Evolutionary conservation across 2,329 filamentous ascomycete species (phyloP), one percentile per base, ranked within the genome.

Genomic region (Aspergillus sp.): DNA sequence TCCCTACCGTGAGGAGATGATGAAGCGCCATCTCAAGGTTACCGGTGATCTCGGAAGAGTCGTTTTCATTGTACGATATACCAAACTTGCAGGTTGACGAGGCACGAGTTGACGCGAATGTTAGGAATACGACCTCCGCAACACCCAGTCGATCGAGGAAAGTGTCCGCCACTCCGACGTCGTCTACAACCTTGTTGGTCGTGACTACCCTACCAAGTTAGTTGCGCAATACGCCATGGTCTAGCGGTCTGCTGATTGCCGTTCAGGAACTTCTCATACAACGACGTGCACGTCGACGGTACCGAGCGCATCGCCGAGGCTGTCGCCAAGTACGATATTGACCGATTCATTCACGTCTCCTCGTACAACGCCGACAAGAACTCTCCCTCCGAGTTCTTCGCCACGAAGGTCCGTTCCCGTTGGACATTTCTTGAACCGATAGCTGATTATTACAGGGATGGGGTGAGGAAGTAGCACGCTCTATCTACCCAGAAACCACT

Each of bases 141-240:
- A 99, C 78, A 98, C 92, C 43, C 84, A 90, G 66, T 98, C 93
- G 31, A 95, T 99, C 68, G 95, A 99, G 75, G 93, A 96, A 78
- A 95, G 91, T 70, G 93, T 99, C 53, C 86, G 95, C 69, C 95
- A 99, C 77, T 98, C 93, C 43, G 95, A 99, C 73, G 90, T 97
- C 62, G 95, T 99, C 64, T 96, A 96, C 83, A 99, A 99, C 79
- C 82, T 99, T 68, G 84, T 97, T 70, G 95, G 95, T 64, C 90
- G 93, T 63, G 90, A 93, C 76, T 98, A 98, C 75, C 90, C 93
- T 64, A 99, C 95, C 68, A 99, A 99, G 90, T 92, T 80, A 69
- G 83, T 73, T 33, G 50, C n/a, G 2, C 12, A 44, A n/a, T 37
- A 27, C 15, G 19, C 21, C 6, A 6, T 15, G 31, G n/a, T 33